Evolutionary conservation across 176 grass and related monocot genomes (phyloP), one percentile per base, ranked within the genome.

Genomic region (Thinopyrum elongatum): DNA sequence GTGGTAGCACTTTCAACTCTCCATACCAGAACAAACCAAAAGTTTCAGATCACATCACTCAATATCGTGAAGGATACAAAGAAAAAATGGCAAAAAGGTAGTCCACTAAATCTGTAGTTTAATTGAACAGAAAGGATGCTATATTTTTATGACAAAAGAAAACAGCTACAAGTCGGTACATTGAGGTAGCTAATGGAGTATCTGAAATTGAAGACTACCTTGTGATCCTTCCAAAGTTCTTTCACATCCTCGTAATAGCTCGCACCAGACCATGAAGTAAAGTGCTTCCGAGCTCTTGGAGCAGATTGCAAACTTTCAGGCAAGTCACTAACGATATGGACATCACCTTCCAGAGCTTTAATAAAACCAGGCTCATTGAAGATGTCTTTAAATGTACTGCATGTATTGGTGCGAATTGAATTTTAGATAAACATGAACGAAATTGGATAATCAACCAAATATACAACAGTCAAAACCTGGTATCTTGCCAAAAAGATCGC

Each of bases 401-500:
- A 85, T 27, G 76, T 1, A 86, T 33, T 7, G 8, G 63, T 70
- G 51, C 8, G 15, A 63, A 59, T 68, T 84, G 68, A 76, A 62
- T 89, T 65, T 55, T 58, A 75, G 79, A 61, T 28, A 39, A 83
- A 22, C 29, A 59, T 28, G 78, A 79, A 63, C 7, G 44, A 82
- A 21, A 81, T 51, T 76, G 30, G 4, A 14, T 29, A 82, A 55
- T 19, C 1, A 51, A 58, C 1, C 22, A 87, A 84, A 22, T 12
- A 80, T 41, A 80, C 75, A 66, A 88, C 11, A 78, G 60, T 80
- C 49, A 70, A 84, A 33, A 95, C 96, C 93, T 98, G 60, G 88
- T 83, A 86, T 98, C 96, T 86, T 94, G 96, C 96, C 96, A 98
- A 93, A 98, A 95, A 21, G 96, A 98, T 34, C 90, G 88, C 36